Evolutionary conservation across 768 basidiomycete species (phyloP), one percentile per base, ranked within the genome.

Genomic region (Calocera cornea): DNA sequence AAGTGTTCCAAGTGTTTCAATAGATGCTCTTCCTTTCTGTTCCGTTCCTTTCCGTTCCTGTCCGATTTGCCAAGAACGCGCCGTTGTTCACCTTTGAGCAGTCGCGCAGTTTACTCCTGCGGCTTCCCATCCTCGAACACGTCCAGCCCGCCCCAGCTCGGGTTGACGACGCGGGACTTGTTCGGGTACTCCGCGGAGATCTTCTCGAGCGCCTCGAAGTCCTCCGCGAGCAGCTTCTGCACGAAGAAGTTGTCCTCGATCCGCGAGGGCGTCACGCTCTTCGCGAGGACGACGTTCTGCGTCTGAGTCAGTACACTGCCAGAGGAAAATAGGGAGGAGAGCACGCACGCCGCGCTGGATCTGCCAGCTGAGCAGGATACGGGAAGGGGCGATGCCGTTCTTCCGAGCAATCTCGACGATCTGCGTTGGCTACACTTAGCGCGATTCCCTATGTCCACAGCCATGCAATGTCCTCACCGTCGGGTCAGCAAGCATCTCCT

Each of bases 341-440:
- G 44, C 8, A 47, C 54, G 54, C 31, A 60, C 54, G 11, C 89
- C 88, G 24, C 87, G 84, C 75, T 88, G 88, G 64, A 89, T 81
- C 72, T 86, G 84, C 89, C 89, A 90, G 0, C 84, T 86, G 72
- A 89, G 84, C 64, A 88, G 78, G 31, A 86, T 86, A 72, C 89
- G 87, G 2, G 88, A 88, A 24, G 88, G 88, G 1, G 87, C 88
- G 65, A 90, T 84, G 1, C 83, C 82, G 66, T 89, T 81, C 69
- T 84, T 80, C 66, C 80, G 72, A 17, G 88, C 86, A 68, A 88
- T 84, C 41, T 78, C 74, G 72, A 83, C 80, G 19, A 87, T 81
- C 80, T 84, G 19, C 54, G 19, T 47, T 31, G 14, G 7, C 11
- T 29, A 8, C 11, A 10, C 11, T 7, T 5, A 60, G 54, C 31